These are phyloP conservation scores for Fusarium denticulatum DNA, from an alignment of 2,329 filamentous ascomycete species.

Conservation along the genomic window DNA sequence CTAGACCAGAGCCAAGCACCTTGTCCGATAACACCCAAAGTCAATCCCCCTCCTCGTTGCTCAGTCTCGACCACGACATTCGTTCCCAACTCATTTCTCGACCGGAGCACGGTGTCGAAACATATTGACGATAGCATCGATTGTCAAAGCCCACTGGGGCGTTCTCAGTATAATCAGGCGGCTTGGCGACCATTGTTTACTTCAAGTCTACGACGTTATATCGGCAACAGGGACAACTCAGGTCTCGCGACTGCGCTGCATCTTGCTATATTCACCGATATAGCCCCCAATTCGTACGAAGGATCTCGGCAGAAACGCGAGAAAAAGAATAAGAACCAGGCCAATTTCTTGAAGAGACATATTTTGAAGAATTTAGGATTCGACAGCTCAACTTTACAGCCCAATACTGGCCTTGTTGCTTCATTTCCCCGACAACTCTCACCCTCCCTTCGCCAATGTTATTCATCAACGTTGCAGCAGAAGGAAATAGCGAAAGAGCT, in stretches of 20 bases:
- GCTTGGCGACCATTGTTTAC: neutral
- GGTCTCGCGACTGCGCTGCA: slow-evolving; percentile 25
- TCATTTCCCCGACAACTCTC: neutral
- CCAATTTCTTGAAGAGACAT: neutral
- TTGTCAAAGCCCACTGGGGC: neutral
- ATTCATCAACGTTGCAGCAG: slow-evolving; percentile 1
- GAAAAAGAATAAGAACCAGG: neutral
- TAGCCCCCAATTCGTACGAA: neutral
- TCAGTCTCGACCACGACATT: slow-evolving; percentile 25
- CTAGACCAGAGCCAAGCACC: slow-evolving; percentile 20
- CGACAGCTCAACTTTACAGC: neutral
- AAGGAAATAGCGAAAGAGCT: slow-evolving; percentile 4
- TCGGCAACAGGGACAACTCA: neutral
- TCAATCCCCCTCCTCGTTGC: slow-evolving; percentile 28
- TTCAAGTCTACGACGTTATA: neutral
- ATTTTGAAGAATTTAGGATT: slow-evolving; percentile 1
- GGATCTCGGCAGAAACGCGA: neutral
- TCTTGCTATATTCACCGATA: slow-evolving; percentile 8
- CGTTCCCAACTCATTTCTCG: slow-evolving; percentile 22
- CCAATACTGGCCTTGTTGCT: neutral
- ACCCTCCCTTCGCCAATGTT: slow-evolving; percentile 20
- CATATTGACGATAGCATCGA: slow-evolving; percentile 2
- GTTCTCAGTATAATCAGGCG: neutral
- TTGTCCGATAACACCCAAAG: slow-evolving; percentile 31
- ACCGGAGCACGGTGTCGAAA: slow-evolving; percentile 3